Evolutionary conservation across 2,329 filamentous ascomycete species (phyloP).

Genomic region (Colletotrichum sp.): DNA sequence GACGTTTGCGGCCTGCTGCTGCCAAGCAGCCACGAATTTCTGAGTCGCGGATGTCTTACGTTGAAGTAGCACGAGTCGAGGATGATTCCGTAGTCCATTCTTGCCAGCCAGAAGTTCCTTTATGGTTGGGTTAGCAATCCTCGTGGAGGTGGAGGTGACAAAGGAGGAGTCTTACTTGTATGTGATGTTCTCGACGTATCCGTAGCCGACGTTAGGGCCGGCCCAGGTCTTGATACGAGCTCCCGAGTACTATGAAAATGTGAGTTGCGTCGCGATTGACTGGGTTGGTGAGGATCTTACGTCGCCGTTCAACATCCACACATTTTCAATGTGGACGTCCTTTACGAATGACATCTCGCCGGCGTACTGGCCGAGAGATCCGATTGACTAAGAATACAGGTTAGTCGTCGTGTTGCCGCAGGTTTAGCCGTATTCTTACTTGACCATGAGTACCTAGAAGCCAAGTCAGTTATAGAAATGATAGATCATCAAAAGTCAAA

Average conservation of each 20-base stretch:
- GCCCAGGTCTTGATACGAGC: slow-evolving; percentile 68
- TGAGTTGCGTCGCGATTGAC: neutral
- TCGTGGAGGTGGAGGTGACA: neutral
- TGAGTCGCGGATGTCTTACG: neutral
- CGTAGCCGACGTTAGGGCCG: slow-evolving; percentile 60
- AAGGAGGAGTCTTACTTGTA: slow-evolving; percentile 39
- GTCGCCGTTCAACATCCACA: slow-evolving; percentile 56
- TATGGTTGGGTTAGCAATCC: neutral
- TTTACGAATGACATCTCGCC: slow-evolving; percentile 61
- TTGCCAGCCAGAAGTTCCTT: slow-evolving; percentile 62
- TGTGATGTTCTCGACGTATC: slow-evolving; percentile 66
- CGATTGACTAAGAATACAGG: slow-evolving; percentile 48
- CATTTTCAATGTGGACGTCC: slow-evolving; percentile 63
- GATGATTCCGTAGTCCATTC: slow-evolving; percentile 62
- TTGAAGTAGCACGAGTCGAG: slow-evolving; percentile 68
- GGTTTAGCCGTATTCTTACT: neutral
- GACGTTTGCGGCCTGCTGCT: neutral
- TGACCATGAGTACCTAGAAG: slow-evolving; percentile 25
- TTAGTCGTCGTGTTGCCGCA: slow-evolving; percentile 44
- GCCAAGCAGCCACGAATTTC: neutral
- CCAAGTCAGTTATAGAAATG: neutral
- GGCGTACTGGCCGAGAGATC: slow-evolving; percentile 62
- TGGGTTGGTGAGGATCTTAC: neutral
- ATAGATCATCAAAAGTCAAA: too few relatives aligned
- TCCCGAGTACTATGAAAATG: slow-evolving; percentile 41